Evolutionary conservation across 2,329 filamentous ascomycete genomes (phyloP), one percentile per base, ranked within the genome.

Genomic region (Pestalotiopsis sp.): DNA sequence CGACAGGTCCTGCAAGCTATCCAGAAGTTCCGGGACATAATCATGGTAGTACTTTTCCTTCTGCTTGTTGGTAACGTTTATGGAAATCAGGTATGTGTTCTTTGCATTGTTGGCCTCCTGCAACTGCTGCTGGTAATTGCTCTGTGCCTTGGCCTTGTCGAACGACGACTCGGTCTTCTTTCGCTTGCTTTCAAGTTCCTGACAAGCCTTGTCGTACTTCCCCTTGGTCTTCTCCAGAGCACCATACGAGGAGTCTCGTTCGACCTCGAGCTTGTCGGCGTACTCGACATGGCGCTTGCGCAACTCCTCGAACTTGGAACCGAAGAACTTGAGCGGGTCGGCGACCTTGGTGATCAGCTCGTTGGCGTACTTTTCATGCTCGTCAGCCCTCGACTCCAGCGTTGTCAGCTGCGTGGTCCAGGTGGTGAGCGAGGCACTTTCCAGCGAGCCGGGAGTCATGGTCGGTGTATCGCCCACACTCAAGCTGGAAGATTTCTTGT

Each of bases 41-140:
- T 98, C 94, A 78, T 98, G 92, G 78, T 97, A 99, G 83, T 98
- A 98, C 78, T 92, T 93, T 78, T 98, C 94, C 83, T 98, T 99
- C 77, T 97, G 91, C 83, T 96, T 97, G 82, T 99, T 99, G 41
- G 95, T 97, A 69, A 98, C 93, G 78, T 97, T 97, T 83, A 99
- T 97, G 70, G 90, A 89, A 76, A 99, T 97, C 70, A 99, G 84
- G 78, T 99, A 99, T n/a, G 93, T 94, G 80, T 99, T 99, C 85
- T 99, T 99, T 79, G 92, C 88, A 78, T 99, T 99, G 82, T 96
- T 93, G 96, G 98, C 98, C 74, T 99, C 96, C 70, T 91, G 83
- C 70, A 97, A 86, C 80, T 98, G 95, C 78, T 97, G 94, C 76
- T 97, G 93, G 81, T 97, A 99, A 49, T 93, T 91, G 78, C 90